phyloP scores from a whole-genome alignment of 192 early-diverging fungal species.

The Coemansia sp. region DNA sequence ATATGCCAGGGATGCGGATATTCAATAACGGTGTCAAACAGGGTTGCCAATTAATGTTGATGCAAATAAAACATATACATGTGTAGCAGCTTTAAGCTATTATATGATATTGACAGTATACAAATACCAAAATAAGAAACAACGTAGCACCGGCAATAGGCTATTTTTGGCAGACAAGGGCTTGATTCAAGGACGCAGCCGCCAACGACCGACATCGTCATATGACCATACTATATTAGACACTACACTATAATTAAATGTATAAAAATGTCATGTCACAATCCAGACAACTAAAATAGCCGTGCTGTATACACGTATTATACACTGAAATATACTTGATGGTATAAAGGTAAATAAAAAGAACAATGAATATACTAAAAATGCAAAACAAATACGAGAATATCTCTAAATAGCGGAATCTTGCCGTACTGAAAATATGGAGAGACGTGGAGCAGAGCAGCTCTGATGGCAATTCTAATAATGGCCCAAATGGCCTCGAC shows the following conservation, averaged over 20 bases:
- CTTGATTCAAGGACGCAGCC: neutral
- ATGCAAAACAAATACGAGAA: neutral
- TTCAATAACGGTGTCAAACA: neutral
- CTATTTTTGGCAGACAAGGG: neutral
- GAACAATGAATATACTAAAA: conserved; percentile 1
- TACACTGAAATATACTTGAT: neutral
- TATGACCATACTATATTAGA: neutral
- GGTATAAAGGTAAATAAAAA: neutral
- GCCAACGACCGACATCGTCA: neutral
- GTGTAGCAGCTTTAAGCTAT: conserved; percentile 55
- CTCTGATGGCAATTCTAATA: neutral
- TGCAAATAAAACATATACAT: conserved; percentile 22
- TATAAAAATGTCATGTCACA: no score
- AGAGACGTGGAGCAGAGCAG: neutral
- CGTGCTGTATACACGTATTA: neutral
- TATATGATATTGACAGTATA: conserved; percentile 38
- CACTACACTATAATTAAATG: no score
- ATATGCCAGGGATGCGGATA: neutral
- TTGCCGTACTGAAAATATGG: neutral
- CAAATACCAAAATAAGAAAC: neutral
- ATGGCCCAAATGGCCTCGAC: no score
- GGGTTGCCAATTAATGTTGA: neutral
- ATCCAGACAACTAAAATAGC: neutral
- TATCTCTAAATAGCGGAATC: neutral
- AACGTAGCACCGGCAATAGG: neutral